phyloP scores from a whole-genome alignment of 495 filamentous ascomycete species.

The Lophiotrema nucula region DNA sequence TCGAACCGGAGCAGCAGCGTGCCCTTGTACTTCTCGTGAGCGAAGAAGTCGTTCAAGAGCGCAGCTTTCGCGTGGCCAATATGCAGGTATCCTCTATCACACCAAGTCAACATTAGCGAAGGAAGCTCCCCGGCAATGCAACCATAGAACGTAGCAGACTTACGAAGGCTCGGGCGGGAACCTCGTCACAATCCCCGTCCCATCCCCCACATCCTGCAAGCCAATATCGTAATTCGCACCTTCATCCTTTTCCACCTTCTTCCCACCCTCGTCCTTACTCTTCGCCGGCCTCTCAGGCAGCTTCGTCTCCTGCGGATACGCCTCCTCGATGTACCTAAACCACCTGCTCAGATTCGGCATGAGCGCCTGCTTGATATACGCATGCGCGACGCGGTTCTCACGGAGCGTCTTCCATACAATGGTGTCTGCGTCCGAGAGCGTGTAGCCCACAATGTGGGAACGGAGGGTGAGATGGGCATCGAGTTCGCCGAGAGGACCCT shows the following conservation, averaged over 20 bases:
- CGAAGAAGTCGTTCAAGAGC: slow-evolving; percentile 90
- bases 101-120: slow-evolving; percentile 13
- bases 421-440: slow-evolving; percentile 72
- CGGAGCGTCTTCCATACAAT: slow-evolving; percentile 82
- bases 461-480: slow-evolving; percentile 85
- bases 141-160: slow-evolving; percentile 35
- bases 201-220: slow-evolving; percentile 77
- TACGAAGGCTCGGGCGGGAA: slow-evolving; percentile 96
- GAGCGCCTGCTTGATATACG: slow-evolving; percentile 73
- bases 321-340: slow-evolving; percentile 83
- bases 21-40: slow-evolving; percentile 82
- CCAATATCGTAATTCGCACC: slow-evolving; percentile 89
- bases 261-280: slow-evolving; percentile 65
- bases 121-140: not conserved
- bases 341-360: slow-evolving; percentile 80
- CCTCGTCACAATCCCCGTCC: slow-evolving; percentile 78
- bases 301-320: slow-evolving; percentile 58
- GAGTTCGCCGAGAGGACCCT: slow-evolving; percentile 70
- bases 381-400: slow-evolving; percentile 78
- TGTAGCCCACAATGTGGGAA: slow-evolving; percentile 81
- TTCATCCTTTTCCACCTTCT: slow-evolving; percentile 63
- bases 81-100: slow-evolving; percentile 75
- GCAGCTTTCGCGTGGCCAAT: slow-evolving; percentile 94
- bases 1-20: slow-evolving; percentile 82
- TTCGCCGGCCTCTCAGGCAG: slow-evolving; percentile 41